Percentiles rank a stretch among this genome's conserved stretches.
These are phyloP conservation scores for Calonectria henricotiae DNA, from an alignment of 2,329 filamentous ascomycete genomes.

Conservation along the genomic window DNA sequence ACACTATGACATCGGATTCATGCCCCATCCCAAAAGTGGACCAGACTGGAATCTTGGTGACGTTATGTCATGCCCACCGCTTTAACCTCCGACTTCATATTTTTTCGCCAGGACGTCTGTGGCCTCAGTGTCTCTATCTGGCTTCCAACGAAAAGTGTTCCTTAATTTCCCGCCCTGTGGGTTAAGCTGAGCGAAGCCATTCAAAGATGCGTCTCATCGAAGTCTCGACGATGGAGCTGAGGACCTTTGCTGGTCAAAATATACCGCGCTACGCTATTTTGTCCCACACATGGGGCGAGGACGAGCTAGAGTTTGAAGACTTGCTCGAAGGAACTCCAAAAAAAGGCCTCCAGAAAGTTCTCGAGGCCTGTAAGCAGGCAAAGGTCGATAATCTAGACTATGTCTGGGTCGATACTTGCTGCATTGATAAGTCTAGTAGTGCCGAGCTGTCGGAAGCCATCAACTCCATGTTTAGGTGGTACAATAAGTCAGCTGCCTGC, in stretches of 20 bases:
- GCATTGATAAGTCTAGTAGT: slow-evolving; percentile 49
- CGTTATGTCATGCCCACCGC: neutral
- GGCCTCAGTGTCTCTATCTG: neutral
- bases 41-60: neutral
- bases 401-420: slow-evolving; percentile 51
- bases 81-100: neutral
- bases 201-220: slow-evolving; percentile 48
- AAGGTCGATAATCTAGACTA: slow-evolving; percentile 42
- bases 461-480: slow-evolving; percentile 52
- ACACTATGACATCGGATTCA: neutral
- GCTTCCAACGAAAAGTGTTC: no score
- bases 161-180: neutral
- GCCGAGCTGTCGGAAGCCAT: slow-evolving; percentile 49
- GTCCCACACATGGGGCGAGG: slow-evolving; percentile 50
- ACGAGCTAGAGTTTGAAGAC: slow-evolving; percentile 48
- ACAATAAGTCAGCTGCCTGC: slow-evolving; percentile 44
- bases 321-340: slow-evolving; percentile 40
- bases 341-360: slow-evolving; percentile 46
- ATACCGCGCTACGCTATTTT: slow-evolving; percentile 48
- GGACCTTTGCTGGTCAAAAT: slow-evolving; percentile 37
- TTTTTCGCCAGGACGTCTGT: no score
- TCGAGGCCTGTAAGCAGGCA: slow-evolving; percentile 45
- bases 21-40: slow-evolving; percentile 14
- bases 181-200: no score
- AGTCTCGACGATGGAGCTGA: slow-evolving; percentile 46